Evolutionary conservation across 305 asterid species (phyloP).

Genomic region (Fraxinus platypoda): DNA sequence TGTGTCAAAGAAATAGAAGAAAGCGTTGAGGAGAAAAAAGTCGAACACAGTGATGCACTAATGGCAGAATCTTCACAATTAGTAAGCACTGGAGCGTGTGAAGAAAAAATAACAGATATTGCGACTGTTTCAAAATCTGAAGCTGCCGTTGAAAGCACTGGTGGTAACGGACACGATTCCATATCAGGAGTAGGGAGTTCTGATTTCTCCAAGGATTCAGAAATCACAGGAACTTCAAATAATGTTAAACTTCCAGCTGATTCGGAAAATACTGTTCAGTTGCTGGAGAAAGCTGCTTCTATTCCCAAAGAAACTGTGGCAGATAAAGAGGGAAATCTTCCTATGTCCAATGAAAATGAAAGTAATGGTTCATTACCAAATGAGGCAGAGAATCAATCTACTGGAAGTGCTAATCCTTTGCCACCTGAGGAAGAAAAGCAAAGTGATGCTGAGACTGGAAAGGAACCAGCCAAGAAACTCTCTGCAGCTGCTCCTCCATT

Average conservation of each 20-base stretch:
- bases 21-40: constrained; percentile 27
- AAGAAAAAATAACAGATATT: constrained; percentile 30
- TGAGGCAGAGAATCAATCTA: constrained; percentile 36
- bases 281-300: constrained; percentile 34
- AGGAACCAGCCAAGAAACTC: constrained; percentile 68
- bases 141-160: constrained; percentile 27
- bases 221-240: constrained; percentile 27
- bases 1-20: constrained; percentile 23
- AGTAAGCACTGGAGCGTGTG: constrained; percentile 26
- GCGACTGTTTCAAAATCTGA: constrained; percentile 27
- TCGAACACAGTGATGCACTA: constrained; percentile 7
- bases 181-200: constrained; percentile 31
- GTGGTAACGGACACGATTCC: constrained; percentile 25
- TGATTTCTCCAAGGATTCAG: constrained; percentile 29
- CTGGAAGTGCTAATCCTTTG: constrained; percentile 20
- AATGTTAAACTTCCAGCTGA: constrained; percentile 27
- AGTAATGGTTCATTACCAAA: constrained; percentile 26
- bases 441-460: constrained; percentile 55
- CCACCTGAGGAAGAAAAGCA: constrained; percentile 53
- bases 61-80: constrained; percentile 26
- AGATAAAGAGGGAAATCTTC: constrained; percentile 25
- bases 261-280: constrained; percentile 22
- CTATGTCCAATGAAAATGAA: constrained; percentile 30
- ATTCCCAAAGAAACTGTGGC: constrained; percentile 24
- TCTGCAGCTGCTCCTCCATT: constrained; percentile 93